Percentiles rank a stretch among this genome's conserved stretches.
phyloP scores from a whole-genome alignment of 2,329 filamentous ascomycete genomes.

The Xylaria sp. region DNA sequence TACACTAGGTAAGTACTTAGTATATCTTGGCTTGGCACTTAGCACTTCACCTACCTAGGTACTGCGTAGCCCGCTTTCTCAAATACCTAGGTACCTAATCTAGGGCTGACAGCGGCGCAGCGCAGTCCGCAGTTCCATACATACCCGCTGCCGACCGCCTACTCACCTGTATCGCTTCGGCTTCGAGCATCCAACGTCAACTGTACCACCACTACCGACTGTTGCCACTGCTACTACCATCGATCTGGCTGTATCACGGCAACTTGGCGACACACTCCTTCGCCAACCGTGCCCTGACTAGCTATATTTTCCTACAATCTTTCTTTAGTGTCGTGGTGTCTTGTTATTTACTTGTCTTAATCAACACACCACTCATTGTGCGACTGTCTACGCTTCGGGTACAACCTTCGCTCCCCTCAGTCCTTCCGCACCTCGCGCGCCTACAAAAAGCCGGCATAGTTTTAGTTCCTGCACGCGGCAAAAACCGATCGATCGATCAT shows the following conservation, averaged over 20 bases:
- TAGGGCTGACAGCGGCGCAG: slow-evolving; percentile 5
- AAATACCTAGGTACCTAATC: background rate
- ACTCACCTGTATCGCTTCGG: background rate
- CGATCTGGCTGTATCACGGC: slow-evolving; percentile 8
- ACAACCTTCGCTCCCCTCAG: background rate
- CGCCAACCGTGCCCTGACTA: background rate
- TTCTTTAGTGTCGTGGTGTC: background rate
- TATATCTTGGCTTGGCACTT: too few species aligned
- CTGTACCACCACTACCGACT: background rate
- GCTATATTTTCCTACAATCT: background rate
- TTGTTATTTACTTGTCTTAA: slow-evolving; percentile 4
- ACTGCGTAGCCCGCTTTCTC: background rate
- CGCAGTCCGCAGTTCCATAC: too few species aligned
- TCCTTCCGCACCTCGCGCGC: background rate
- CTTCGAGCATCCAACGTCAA: slow-evolving; percentile 4
- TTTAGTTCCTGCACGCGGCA: background rate
- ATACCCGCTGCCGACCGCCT: too few species aligned
- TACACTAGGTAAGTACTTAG: too few species aligned
- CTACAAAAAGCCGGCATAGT: background rate
- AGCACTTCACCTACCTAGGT: too few species aligned
- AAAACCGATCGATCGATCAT: background rate
- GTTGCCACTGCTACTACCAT: background rate
- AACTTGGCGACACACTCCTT: slow-evolving; percentile 16
- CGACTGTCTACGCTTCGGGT: slow-evolving; percentile 4
- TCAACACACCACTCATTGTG: background rate